A percentile compares a stretch with the other conserved stretches of the same genome.
Conservation (phyloP, 768 basidiomycete species). For the Suillus lakei region DNA sequence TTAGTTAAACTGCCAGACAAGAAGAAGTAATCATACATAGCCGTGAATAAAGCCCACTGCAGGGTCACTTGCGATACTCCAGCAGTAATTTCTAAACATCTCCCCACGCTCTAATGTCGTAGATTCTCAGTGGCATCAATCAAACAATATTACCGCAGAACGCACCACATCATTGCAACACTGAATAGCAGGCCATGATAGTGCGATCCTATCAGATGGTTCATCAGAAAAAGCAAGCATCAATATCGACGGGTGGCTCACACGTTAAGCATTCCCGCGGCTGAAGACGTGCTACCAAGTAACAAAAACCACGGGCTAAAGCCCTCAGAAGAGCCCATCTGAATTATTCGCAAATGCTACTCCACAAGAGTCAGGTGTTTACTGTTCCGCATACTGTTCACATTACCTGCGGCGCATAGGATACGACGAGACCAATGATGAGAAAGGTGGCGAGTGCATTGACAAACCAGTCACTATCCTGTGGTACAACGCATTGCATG, state of each 20-base stretch:
- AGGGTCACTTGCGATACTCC: constrained; percentile 82
- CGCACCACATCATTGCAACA: constrained; percentile 83
- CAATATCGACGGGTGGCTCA: constrained; percentile 34
- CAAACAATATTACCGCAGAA: constrained; percentile 12
- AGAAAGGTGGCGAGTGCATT: constrained; percentile 60
- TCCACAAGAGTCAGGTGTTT: not conserved
- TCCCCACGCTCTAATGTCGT: constrained; percentile 57
- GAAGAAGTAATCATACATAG: constrained; percentile 66
- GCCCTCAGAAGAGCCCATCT: constrained; percentile 79
- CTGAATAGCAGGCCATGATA: constrained; percentile 82
- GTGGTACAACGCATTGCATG: not conserved
- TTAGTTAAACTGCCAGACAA: not conserved
- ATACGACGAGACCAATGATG: constrained; percentile 78
- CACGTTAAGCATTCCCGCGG: constrained; percentile 87
- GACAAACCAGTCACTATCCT: constrained; percentile 79
- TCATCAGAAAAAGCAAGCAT: not conserved
- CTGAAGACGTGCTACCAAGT: constrained; percentile 84
- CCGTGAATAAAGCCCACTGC: constrained; percentile 84
- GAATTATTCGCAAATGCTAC: constrained; percentile 82
- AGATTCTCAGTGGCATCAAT: not conserved
- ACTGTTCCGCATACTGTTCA: not conserved
- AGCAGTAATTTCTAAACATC: constrained; percentile 79
- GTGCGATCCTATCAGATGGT: constrained; percentile 61
- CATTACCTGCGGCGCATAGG: constrained; percentile 82
- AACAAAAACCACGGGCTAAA: constrained; percentile 92